Percentiles rank a stretch among this genome's conserved stretches.
These are phyloP conservation scores for Monosporascus ibericus DNA, from an alignment of 2,329 filamentous ascomycete species.

Conservation along the genomic window DNA sequence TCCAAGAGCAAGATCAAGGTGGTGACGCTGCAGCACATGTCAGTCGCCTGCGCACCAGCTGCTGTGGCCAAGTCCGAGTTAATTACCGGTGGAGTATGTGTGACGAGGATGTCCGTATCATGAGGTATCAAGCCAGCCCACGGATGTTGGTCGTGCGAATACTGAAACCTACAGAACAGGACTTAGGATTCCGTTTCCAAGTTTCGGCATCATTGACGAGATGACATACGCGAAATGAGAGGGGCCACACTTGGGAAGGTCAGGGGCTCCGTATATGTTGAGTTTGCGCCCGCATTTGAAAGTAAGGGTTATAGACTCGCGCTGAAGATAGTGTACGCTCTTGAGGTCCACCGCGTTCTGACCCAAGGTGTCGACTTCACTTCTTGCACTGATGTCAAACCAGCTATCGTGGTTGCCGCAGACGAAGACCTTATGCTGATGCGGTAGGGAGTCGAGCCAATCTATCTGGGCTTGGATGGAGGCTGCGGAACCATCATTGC, in stretches of 20 bases:
- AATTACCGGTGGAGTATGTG: constrained; percentile 67
- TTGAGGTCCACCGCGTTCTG: constrained; percentile 57
- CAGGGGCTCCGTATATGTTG: constrained; percentile 73
- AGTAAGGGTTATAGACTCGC: constrained; percentile 55
- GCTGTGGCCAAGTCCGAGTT: background rate
- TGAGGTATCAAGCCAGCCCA: constrained; percentile 67
- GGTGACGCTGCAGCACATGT: constrained; percentile 44
- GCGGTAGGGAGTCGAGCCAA: constrained; percentile 71
- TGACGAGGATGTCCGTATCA: constrained; percentile 72
- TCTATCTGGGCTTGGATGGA: constrained; percentile 80
- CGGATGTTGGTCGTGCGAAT: constrained; percentile 56
- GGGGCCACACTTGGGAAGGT: constrained; percentile 72
- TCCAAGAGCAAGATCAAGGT: constrained; percentile 64
- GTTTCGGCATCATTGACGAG: constrained; percentile 1
- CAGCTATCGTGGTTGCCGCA: constrained; percentile 86
- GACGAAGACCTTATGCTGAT: constrained; percentile 74
- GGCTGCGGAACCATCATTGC: constrained; percentile 61
- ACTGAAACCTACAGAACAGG: constrained; percentile 56
- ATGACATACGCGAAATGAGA: constrained; percentile 52
- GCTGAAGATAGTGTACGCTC: constrained; percentile 69
- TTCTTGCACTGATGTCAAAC: constrained; percentile 64
- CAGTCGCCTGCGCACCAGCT: background rate
- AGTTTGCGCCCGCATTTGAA: constrained; percentile 56
- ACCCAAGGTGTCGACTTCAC: constrained; percentile 46
- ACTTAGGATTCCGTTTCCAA: constrained; percentile 1